phyloP scores from a whole-genome alignment of 345 rosid species.

The Populus deltoides region DNA sequence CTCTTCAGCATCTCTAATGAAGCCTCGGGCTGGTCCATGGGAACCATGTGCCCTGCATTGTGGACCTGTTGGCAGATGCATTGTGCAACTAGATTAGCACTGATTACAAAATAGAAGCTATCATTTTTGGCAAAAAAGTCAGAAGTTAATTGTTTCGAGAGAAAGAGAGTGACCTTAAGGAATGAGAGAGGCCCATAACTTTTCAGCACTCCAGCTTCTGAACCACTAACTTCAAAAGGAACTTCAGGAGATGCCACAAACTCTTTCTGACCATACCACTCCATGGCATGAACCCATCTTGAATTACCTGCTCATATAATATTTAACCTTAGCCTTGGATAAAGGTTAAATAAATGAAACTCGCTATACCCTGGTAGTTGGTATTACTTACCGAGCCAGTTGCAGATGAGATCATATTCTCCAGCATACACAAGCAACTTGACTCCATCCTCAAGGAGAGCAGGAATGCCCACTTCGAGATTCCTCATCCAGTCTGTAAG shows the following conservation, averaged over 20 bases:
- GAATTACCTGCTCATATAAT: slow-evolving; percentile 63
- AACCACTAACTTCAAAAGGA: slow-evolving; percentile 68
- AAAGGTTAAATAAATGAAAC: background rate
- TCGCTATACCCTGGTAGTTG: background rate
- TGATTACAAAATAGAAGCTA: background rate
- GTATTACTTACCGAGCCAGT: slow-evolving; percentile 79
- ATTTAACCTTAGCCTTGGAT: background rate
- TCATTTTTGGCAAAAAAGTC: background rate
- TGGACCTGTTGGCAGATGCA: slow-evolving; percentile 51
- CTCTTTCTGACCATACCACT: slow-evolving; percentile 78
- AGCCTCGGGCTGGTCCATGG: slow-evolving; percentile 96
- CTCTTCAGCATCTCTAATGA: slow-evolving; percentile 79
- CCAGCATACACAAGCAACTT: slow-evolving; percentile 91
- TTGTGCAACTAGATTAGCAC: slow-evolving; percentile 15
- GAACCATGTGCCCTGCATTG: slow-evolving; percentile 98
- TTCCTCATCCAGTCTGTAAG: slow-evolving; percentile 95
- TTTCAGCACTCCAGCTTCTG: slow-evolving; percentile 73
- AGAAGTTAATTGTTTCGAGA: background rate
- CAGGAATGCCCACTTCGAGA: slow-evolving; percentile 88
- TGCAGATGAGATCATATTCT: slow-evolving; percentile 99
- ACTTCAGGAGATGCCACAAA: slow-evolving; percentile 63
- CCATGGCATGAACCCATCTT: slow-evolving; percentile 99
- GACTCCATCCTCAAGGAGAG: slow-evolving; percentile 89
- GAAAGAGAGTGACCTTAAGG: slow-evolving; percentile 64
- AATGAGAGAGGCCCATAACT: slow-evolving; percentile 73